Evolutionary conservation across 805 yeast species (phyloP), one percentile per base, ranked within the genome.

Genomic region (Ascoidea asiatica): DNA sequence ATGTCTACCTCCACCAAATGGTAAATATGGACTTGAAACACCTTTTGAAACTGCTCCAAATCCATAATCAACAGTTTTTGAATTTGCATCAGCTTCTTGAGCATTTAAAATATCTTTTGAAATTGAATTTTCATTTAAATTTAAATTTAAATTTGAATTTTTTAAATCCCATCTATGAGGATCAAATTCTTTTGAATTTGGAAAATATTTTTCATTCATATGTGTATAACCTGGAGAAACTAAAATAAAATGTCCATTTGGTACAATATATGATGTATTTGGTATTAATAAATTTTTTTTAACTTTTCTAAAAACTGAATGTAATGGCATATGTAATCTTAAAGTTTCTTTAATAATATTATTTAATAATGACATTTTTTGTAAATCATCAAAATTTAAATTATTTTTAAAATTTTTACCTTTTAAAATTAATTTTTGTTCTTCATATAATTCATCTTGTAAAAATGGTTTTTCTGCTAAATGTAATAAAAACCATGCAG

Each of bases 1-100:
- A 64, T 92, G 98, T 73, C 98, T 84, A 53, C 98, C 98, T 64
- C 97, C 98, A 55, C 98, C 98, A 58, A 92, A 92, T 45, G 98
- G 98, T 61, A 92, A 76, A 66, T 87, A 92, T 47, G 97, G 95
- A 39, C 96, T 86, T 23, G 85, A 70, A 44, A 90, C 97, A 66
- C 97, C 98, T 67, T 92, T 92, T 40, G 95, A 79, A 51, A 92
- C 85, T 48, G 86, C 84, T 60, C 97, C 97, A 56, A 90, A 90
- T n/a, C 97, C 97, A 61, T 89, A 90, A 64, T 90, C 97, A 40
- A 88, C 81, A 44, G 73, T 64, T 42, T 47, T 55, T 41, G 49
- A 61, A 19, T 49, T 55, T 37, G 44, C 49, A n/a, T n/a, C n/a
- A 19, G 49, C 56, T 37, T 46, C 49, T 41, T 38, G 41, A 40